Conservation (phyloP, 768 basidiomycete genomes). For the Cytidiella melzeri region DNA sequence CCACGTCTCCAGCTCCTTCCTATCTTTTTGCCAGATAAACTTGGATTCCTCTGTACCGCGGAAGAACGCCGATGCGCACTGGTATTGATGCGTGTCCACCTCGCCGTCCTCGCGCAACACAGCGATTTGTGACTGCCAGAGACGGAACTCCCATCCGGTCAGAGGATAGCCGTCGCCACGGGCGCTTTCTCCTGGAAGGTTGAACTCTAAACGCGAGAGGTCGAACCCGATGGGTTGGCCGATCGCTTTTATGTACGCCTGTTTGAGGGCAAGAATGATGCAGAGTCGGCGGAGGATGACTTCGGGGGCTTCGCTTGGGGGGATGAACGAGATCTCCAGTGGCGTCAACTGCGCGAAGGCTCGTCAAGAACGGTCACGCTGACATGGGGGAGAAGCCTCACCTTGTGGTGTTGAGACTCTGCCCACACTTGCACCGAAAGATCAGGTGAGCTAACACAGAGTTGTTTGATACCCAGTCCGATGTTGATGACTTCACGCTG, state of each 20-base stretch:
- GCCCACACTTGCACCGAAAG: slow-evolving; percentile 57
- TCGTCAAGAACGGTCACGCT: neutral
- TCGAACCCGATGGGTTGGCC: slow-evolving; percentile 80
- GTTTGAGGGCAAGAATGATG: slow-evolving; percentile 73
- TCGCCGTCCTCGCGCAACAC: slow-evolving; percentile 47
- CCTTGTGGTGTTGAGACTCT: slow-evolving; percentile 73
- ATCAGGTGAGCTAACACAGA: slow-evolving; percentile 55
- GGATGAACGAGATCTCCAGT: slow-evolving; percentile 48
- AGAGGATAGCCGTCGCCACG: slow-evolving; percentile 64
- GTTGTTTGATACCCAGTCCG: slow-evolving; percentile 71
- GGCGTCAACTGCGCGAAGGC: slow-evolving; percentile 34
- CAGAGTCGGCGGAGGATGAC: slow-evolving; percentile 66
- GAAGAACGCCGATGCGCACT: slow-evolving; percentile 76
- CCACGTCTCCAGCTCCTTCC: slow-evolving; percentile 68
- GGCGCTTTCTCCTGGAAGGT: slow-evolving; percentile 57
- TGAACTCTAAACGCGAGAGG: slow-evolving; percentile 76
- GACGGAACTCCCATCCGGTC: slow-evolving; percentile 80
- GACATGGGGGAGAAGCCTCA: slow-evolving; percentile 25
- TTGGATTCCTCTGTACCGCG: slow-evolving; percentile 56
- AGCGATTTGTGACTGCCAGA: slow-evolving; percentile 70
- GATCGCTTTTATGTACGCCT: slow-evolving; percentile 79
- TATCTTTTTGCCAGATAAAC: slow-evolving; percentile 67
- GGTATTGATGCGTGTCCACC: slow-evolving; percentile 61
- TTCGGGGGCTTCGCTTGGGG: slow-evolving; percentile 49
- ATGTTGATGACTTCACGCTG: slow-evolving; percentile 75